A percentile compares a stretch with the other conserved stretches of the same genome.
These are phyloP conservation scores for Yamadazyma akitaensis DNA, from an alignment of 805 yeast genomes.

Conservation along the genomic window DNA sequence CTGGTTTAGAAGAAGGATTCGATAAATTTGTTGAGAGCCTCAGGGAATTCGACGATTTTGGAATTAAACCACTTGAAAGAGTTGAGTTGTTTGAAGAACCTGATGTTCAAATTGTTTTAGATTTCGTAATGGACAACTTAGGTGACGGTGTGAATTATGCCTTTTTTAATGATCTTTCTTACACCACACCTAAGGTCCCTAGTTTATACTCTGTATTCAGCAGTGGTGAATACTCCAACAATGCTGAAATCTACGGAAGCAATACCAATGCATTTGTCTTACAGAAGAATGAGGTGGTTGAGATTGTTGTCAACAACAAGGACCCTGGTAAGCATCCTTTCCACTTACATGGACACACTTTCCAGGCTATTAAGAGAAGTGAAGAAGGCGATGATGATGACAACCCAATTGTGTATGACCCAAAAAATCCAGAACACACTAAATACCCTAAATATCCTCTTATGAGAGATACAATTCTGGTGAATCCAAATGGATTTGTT, in stretches of 20 bases:
- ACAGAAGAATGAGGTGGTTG: constrained; percentile 63
- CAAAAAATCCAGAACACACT: constrained; percentile 21
- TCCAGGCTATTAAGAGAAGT: constrained; percentile 80
- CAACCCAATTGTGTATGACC: constrained; percentile 48
- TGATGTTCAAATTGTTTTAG: constrained; percentile 65
- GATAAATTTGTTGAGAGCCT: constrained; percentile 39
- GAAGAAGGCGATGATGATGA: constrained; percentile 53
- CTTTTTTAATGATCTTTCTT: constrained; percentile 88
- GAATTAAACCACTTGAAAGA: constrained; percentile 26
- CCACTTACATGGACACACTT: constrained; percentile 93
- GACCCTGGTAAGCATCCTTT: constrained; percentile 96
- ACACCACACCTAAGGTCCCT: constrained; percentile 80
- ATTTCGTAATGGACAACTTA: constrained; percentile 81
- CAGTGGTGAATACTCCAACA: constrained; percentile 58
- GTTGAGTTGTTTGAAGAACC: constrained; percentile 58
- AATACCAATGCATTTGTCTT: constrained; percentile 76
- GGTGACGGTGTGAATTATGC: constrained; percentile 90
- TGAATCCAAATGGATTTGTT: constrained; percentile 79
- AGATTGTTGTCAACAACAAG: constrained; percentile 76
- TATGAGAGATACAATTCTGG: constrained; percentile 78
- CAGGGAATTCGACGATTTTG: constrained; percentile 46
- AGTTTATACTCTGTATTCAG: constrained; percentile 73
- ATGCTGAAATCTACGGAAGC: constrained; percentile 65
- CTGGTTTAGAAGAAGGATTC: constrained; percentile 10
- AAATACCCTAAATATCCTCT: constrained; percentile 70